Base-by-base conservation (phyloP, 2,329 filamentous ascomycete species). In the Colletotrichum paranaense region DNA sequence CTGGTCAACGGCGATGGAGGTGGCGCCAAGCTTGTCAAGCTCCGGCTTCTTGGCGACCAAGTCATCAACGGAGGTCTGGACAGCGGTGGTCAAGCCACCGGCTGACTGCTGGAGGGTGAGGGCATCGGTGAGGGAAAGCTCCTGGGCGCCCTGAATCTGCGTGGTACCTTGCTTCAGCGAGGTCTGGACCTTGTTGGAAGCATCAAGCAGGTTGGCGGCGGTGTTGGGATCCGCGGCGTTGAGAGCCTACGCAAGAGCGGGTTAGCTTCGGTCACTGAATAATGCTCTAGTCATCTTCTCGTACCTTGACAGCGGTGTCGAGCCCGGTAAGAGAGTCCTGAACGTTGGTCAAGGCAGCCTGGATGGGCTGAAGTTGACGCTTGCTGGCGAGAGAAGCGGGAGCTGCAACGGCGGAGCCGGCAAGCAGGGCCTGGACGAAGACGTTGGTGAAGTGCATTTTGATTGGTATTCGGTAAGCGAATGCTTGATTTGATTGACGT, bases 261-360 rank as follows among this genome's bases (percentile, higher is more conserved):
- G 38, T 62, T 26, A 69, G 72, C 38, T n/a, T 67, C 11, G 35
- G 4, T 1, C 28, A 22, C 2, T 19, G 2, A 2, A 14, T 4
- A 4, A 2, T 12, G 26, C 0, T 16, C 42, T 1, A 4, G 4
- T 5, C 30, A 6, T 12, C 0, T 8, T 4, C 8, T 14, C 35
- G 11, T 60, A 71, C 71, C 71, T 75, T 76, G 26, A 78, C 69
- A 7, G 76, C 74, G 4, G 72, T 76, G 68, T 82, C 82, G 62
- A 86, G 80, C 73, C 90, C 86, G 81, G 91, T 91, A 7, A 92
- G 84, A 80, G 91, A 90, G 66, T 76, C 75, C 82, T 90, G 91
- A 62, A 88, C 82, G 22, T 87, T 88, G 81, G 86, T 91, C 42
- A 91, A 90, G 74, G 86, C 83, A 30, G 88, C 89, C 82, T 88